Base-by-base conservation (phyloP, 2,329 filamentous ascomycete genomes). In the Exophiala mesophila region DNA sequence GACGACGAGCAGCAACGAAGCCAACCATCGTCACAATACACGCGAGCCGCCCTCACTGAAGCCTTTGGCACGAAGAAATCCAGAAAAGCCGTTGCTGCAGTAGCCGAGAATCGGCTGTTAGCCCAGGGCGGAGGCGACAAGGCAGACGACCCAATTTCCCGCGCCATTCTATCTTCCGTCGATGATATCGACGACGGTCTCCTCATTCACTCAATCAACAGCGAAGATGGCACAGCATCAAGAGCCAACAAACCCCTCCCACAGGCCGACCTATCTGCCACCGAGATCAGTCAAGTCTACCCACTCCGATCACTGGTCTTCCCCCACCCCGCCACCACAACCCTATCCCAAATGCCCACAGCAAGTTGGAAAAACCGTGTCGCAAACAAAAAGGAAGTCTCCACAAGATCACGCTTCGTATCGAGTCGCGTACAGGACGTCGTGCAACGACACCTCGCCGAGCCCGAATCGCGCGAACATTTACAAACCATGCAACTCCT, bases 21-120 rank as follows among this genome's bases (percentile, higher is more conserved):
- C 6, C 57, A 15, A 62, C 68, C 58, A 55, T 7, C 39, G 3
- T n/a, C 44, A 12, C 40, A 49, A 9, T 50, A 52, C 18, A 50
- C 55, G 18, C 54, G 57, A 17, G 44, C 60, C 24, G 65, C 65
- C 20, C 61, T 73, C n/a, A 71, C 68, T 41, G 63, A 69, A 54
- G 65, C 68, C 18, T 73, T 73, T 53, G 70, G 70, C 42, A 72
- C 69, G 29, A 72, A 72, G 56, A 67, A 71, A 56, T 67, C 70
- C 19, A 66, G 67, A 52, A 72, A 72, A 56, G 66, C 65, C 5
- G 66, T 69, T 3, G 66, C 69, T 49, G 65, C 67, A 29, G 57
- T 67, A 49, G 67, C 68, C 34, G 68, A 71, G 54, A 73, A 73
- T 41, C 66, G 68, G 15, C 66, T 70, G 40, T 60, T 70, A 13